phyloP scores from a whole-genome alignment of 2,329 filamentous ascomycete genomes.

The Verticillium nubilum region DNA sequence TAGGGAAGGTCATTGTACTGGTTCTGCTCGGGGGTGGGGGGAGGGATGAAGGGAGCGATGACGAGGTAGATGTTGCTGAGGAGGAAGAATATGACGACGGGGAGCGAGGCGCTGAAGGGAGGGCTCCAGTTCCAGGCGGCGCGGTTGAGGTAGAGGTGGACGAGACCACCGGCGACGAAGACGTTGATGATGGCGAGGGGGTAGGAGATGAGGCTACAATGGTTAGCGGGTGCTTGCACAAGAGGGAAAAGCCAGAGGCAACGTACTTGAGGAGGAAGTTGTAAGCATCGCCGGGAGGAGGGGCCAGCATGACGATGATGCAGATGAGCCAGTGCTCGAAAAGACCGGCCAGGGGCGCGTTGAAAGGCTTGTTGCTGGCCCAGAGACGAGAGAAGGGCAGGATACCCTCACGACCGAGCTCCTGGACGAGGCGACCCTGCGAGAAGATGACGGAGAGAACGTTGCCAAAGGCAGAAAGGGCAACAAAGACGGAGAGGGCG shows the following conservation, averaged over 20 bases:
- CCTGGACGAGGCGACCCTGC: conserved; percentile 60
- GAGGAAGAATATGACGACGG: conserved; percentile 53
- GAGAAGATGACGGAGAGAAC: conserved; percentile 64
- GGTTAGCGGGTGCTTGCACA: neutral
- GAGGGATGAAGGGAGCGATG: conserved; percentile 51
- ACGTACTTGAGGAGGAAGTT: conserved; percentile 55
- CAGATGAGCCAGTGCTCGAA: conserved; percentile 61
- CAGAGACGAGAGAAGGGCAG: conserved; percentile 57
- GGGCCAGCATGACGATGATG: conserved; percentile 60
- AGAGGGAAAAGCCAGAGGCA: neutral
- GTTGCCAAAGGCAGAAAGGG: conserved; percentile 63
- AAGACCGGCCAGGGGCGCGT: conserved; percentile 54
- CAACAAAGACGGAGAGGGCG: conserved; percentile 59
- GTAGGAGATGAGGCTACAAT: conserved; percentile 55
- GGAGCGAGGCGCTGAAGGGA: conserved; percentile 47
- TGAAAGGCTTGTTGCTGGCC: conserved; percentile 59
- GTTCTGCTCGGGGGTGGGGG: conserved; percentile 41
- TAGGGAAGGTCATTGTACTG: conserved; percentile 50
- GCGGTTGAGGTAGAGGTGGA: conserved; percentile 47
- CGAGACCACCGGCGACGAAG: conserved; percentile 46
- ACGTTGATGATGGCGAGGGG: conserved; percentile 54
- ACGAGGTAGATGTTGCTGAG: conserved; percentile 57
- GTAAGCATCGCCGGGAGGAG: conserved; percentile 62
- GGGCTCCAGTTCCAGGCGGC: conserved; percentile 45
- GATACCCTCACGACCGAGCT: conserved; percentile 61